These are phyloP conservation scores for Claviceps purpurea DNA, from an alignment of 2,329 filamentous ascomycete species.

Conservation along the genomic window DNA sequence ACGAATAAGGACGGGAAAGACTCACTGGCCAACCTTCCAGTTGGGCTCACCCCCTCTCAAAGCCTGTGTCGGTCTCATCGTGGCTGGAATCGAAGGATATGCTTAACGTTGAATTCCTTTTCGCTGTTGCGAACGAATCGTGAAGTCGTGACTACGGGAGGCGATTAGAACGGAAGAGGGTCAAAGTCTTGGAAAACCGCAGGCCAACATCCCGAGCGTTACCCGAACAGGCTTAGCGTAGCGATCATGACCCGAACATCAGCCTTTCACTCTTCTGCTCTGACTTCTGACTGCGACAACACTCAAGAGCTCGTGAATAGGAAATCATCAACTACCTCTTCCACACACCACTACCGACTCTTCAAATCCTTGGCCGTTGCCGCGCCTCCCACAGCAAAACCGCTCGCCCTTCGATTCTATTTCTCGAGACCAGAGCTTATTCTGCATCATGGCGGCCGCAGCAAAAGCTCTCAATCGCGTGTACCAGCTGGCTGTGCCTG, in stretches of 20 bases:
- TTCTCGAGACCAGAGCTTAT: neutral
- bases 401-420: neutral
- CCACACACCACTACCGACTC: neutral
- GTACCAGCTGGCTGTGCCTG: constrained; percentile 61
- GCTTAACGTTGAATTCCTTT: constrained; percentile 12
- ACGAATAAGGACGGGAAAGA: constrained; percentile 6
- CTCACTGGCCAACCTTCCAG: constrained; percentile 22
- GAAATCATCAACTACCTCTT: neutral
- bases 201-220: constrained; percentile 18
- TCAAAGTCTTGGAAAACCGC: constrained; percentile 14
- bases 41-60: constrained; percentile 22
- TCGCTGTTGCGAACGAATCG: constrained; percentile 14
- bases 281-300: neutral
- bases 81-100: constrained; percentile 15
- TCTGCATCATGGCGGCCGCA: constrained; percentile 32
- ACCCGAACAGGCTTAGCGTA: constrained; percentile 21
- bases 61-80: constrained; percentile 29
- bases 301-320: neutral
- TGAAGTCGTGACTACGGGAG: neutral
- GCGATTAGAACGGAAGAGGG: constrained; percentile 7
- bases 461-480: constrained; percentile 45
- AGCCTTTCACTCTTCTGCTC: constrained; percentile 4
- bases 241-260: constrained; percentile 10
- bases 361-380: neutral
- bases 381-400: neutral